phyloP scores from a whole-genome alignment of 176 grass and related monocot species.

The Bromus sterilis region DNA sequence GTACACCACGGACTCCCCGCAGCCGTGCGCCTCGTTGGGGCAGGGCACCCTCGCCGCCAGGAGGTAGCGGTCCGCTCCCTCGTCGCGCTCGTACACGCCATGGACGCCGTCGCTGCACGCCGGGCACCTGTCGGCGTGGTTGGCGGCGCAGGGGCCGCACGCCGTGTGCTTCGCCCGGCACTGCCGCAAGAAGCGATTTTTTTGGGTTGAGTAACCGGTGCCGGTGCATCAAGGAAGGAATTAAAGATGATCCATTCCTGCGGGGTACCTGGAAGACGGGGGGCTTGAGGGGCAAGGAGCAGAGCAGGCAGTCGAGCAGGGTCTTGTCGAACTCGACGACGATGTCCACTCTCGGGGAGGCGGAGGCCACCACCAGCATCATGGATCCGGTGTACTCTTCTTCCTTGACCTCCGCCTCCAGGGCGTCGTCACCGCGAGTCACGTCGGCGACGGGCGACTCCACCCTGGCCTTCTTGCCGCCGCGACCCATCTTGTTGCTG shows the following conservation, averaged over 20 bases:
- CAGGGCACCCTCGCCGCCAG: conserved; percentile 8
- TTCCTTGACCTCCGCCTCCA: too few species aligned
- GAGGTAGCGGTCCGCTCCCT: neutral
- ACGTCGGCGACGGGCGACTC: too few species aligned
- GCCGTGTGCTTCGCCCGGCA: neutral
- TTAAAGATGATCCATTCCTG: too few species aligned
- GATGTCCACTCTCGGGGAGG: neutral
- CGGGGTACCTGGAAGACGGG: neutral
- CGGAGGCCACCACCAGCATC: neutral
- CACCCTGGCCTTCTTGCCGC: too few species aligned
- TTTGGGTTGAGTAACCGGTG: too few species aligned
- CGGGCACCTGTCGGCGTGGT: neutral
- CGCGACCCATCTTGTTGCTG: too few species aligned
- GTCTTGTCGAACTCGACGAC: neutral
- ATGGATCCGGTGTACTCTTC: too few species aligned
- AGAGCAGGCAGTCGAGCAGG: neutral
- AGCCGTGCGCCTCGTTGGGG: conserved; percentile 10
- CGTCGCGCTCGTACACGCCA: neutral
- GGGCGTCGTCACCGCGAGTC: too few species aligned
- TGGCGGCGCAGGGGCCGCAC: neutral
- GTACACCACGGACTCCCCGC: neutral
- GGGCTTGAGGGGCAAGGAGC: neutral
- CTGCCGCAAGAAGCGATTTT: neutral
- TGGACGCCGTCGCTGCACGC: neutral
- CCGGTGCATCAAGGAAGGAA: neutral